phyloP scores from a whole-genome alignment of 495 filamentous ascomycete genomes.

The Sphaerosporella brunnea region DNA sequence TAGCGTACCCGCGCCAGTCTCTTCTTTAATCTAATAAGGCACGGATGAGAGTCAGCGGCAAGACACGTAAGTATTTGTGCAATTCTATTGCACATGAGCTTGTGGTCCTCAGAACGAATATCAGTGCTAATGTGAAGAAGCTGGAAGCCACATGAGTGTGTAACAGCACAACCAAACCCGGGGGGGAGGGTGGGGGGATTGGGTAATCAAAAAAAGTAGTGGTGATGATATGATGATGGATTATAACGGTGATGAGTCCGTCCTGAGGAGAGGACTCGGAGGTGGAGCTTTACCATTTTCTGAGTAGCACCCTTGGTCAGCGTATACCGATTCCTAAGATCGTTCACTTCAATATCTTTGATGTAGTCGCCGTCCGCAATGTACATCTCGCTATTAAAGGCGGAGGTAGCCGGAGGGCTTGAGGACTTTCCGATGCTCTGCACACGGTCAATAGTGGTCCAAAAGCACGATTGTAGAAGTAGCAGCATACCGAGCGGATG shows the following conservation, averaged over 20 bases:
- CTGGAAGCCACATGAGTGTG: constrained; percentile 2
- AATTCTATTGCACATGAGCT: constrained; percentile 41
- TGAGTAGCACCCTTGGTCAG: constrained; percentile 95
- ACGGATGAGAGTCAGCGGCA: constrained; percentile 58
- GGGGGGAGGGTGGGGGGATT: constrained; percentile 21
- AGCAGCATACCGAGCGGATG: constrained; percentile 37
- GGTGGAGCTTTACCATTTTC: constrained; percentile 90
- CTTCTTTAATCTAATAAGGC: constrained; percentile 92
- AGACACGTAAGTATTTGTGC: constrained; percentile 65
- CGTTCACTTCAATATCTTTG: constrained; percentile 96
- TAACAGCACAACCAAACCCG: constrained; percentile 25
- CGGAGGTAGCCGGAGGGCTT: constrained; percentile 36
- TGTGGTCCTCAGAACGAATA: constrained; percentile 42
- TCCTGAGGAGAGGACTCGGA: constrained; percentile 10
- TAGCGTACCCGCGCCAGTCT: constrained; percentile 99
- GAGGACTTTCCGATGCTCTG: constrained; percentile 30
- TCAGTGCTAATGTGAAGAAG: neutral
- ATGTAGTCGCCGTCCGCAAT: constrained; percentile 93
- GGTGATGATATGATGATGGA: neutral
- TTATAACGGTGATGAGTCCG: neutral
- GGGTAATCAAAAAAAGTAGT: constrained; percentile 13
- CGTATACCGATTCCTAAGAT: constrained; percentile 89
- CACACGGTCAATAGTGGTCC: constrained; percentile 5
- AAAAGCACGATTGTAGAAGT: too few species aligned
- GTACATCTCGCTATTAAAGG: constrained; percentile 73